These are phyloP conservation scores for Ocimum tenuiflorum DNA, from an alignment of 257 asterid genomes.

Conservation along the genomic window DNA sequence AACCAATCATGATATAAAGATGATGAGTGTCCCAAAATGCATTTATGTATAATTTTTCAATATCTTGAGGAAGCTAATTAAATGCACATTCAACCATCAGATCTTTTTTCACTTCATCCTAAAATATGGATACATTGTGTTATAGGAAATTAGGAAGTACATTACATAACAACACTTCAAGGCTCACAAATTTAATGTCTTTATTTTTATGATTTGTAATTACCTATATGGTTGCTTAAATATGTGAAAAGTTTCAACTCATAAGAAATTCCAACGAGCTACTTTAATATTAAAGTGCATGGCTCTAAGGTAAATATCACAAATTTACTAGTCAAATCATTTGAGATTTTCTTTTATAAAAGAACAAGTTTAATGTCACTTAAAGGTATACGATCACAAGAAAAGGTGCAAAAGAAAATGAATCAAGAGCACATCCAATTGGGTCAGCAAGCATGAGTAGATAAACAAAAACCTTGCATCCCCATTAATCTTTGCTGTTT, in stretches of 20 bases:
- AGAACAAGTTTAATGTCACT: too few relatives aligned
- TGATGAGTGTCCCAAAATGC: neutral
- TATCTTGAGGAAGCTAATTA: neutral
- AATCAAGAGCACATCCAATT: neutral
- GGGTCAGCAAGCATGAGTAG: neutral
- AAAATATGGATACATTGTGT: neutral
- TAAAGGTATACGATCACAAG: too few relatives aligned
- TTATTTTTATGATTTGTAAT: neutral
- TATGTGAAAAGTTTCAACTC: neutral
- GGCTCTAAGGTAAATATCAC: too few relatives aligned
- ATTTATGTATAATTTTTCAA: neutral
- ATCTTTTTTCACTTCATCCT: constrained; percentile 86
- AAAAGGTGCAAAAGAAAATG: neutral
- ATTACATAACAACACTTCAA: neutral
- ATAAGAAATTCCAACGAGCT: too few relatives aligned
- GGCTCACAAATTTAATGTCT: too few relatives aligned
- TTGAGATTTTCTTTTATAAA: too few relatives aligned
- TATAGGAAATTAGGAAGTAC: neutral
- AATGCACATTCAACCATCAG: constrained; percentile 45
- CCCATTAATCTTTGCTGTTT: neutral
- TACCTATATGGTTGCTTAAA: constrained; percentile 1
- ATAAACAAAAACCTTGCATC: constrained; percentile 2
- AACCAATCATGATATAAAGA: neutral
- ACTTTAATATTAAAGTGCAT: too few relatives aligned
- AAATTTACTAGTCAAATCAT: too few relatives aligned